These are phyloP conservation scores for Fusarium protoensiforme DNA, from an alignment of 2,329 filamentous ascomycete species.

Conservation along the genomic window DNA sequence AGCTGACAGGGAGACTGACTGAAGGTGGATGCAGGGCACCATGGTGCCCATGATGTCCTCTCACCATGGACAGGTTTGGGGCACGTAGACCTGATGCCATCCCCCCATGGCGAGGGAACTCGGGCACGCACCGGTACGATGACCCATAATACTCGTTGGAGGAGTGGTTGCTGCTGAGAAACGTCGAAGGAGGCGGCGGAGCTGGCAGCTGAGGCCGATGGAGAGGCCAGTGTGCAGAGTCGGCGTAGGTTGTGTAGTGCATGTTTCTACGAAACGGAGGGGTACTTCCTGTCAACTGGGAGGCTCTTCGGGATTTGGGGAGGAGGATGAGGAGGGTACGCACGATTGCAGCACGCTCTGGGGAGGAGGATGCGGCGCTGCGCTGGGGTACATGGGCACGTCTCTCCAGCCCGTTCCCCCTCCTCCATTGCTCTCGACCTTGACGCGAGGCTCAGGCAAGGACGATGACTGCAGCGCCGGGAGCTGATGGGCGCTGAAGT, in stretches of 20 bases:
- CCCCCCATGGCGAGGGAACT: slow-evolving; percentile 3
- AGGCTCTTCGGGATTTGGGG: background rate
- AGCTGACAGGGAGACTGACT: slow-evolving; percentile 1
- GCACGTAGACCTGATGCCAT: slow-evolving; percentile 19
- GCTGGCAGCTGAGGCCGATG: background rate
- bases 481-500: slow-evolving; percentile 6
- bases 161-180: background rate
- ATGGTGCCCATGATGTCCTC: background rate
- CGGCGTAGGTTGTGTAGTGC: slow-evolving; percentile 7
- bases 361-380: background rate
- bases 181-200: background rate
- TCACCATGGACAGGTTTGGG: slow-evolving; percentile 7
- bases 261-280: slow-evolving; percentile 3
- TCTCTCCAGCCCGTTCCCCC: slow-evolving; percentile 10
- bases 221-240: slow-evolving; percentile 20
- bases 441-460: slow-evolving; percentile 3
- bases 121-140: slow-evolving; percentile 13
- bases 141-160: slow-evolving; percentile 11
- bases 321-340: background rate
- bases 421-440: slow-evolving; percentile 3
- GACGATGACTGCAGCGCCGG: background rate
- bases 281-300: slow-evolving; percentile 4
- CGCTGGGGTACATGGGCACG: background rate
- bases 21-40: slow-evolving; percentile 6
- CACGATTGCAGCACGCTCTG: slow-evolving; percentile 25